These are phyloP conservation scores for Saturnispora kantuleensis DNA, from an alignment of 805 yeast genomes.

Conservation along the genomic window DNA sequence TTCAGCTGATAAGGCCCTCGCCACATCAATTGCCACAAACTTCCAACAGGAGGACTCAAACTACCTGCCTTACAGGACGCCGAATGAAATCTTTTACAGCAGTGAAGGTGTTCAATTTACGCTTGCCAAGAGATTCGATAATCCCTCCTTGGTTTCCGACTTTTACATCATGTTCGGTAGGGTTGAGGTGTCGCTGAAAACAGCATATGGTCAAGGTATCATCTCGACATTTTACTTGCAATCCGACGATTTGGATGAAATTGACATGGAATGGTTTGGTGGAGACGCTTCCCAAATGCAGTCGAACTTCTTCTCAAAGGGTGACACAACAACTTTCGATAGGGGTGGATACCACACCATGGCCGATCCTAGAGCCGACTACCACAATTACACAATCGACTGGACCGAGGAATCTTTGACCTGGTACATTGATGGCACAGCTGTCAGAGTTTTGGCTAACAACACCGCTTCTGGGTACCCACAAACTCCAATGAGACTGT, in stretches of 20 bases:
- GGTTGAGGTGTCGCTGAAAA: slow-evolving; percentile 59
- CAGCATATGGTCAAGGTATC: slow-evolving; percentile 72
- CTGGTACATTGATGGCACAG: slow-evolving; percentile 66
- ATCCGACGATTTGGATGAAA: slow-evolving; percentile 79
- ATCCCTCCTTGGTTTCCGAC: slow-evolving; percentile 68
- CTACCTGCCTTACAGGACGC: slow-evolving; percentile 35
- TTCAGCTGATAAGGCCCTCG: slow-evolving; percentile 49
- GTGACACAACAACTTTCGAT: slow-evolving; percentile 65
- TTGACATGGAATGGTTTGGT: slow-evolving; percentile 84
- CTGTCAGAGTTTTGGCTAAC: slow-evolving; percentile 52
- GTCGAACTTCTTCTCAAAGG: slow-evolving; percentile 74
- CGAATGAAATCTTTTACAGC: slow-evolving; percentile 34
- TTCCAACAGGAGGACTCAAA: slow-evolving; percentile 38
- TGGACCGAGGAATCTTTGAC: slow-evolving; percentile 61
- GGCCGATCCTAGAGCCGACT: slow-evolving; percentile 43
- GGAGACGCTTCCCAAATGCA: slow-evolving; percentile 68
- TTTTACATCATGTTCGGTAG: slow-evolving; percentile 87
- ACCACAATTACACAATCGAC: slow-evolving; percentile 74
- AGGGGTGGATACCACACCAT: slow-evolving; percentile 67
- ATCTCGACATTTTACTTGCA: slow-evolving; percentile 76
- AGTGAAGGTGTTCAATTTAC: slow-evolving; percentile 56
- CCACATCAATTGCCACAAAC: slow-evolving; percentile 39
- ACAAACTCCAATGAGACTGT: slow-evolving; percentile 69
- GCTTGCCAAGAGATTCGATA: slow-evolving; percentile 54
- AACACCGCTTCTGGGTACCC: slow-evolving; percentile 65